phyloP scores from a whole-genome alignment of 805 yeast species.

The Yarrowia osloensis region DNA sequence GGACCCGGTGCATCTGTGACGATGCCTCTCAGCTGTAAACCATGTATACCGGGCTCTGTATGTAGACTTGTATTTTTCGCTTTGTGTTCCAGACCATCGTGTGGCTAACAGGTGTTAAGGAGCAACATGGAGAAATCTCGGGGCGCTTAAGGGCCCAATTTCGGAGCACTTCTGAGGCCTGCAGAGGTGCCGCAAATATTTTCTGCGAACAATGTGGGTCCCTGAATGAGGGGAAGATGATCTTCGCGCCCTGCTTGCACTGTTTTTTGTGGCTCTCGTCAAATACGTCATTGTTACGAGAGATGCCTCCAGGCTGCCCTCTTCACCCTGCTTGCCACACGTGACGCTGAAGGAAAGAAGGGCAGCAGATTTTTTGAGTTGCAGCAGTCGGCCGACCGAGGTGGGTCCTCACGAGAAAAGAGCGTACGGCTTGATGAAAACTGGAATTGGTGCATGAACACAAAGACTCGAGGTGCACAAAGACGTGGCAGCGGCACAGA shows the following conservation, averaged over 20 bases:
- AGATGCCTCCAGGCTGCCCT: background rate
- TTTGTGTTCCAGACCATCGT: background rate
- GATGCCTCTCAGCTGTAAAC: background rate
- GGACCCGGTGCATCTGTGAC: background rate
- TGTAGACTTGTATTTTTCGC: background rate
- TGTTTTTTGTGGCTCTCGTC: background rate
- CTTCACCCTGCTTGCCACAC: background rate
- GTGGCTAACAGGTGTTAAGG: background rate
- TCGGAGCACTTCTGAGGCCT: background rate
- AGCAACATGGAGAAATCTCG: constrained; percentile 4
- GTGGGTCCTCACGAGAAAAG: constrained; percentile 1
- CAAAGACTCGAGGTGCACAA: too few species aligned
- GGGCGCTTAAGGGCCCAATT: background rate
- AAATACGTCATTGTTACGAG: background rate
- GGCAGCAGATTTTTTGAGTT: background rate
- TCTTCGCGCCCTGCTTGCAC: background rate
- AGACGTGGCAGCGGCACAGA: background rate
- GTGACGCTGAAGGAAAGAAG: background rate
- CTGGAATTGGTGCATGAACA: background rate
- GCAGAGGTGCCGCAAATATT: background rate
- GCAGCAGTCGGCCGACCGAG: too few species aligned
- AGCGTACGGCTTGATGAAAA: background rate
- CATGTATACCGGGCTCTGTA: too few species aligned
- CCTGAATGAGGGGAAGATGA: background rate
- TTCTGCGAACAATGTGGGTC: background rate